Evolutionary conservation across 306 rosid species (phyloP).

Genomic region (Chamaecrista fasciculata): DNA sequence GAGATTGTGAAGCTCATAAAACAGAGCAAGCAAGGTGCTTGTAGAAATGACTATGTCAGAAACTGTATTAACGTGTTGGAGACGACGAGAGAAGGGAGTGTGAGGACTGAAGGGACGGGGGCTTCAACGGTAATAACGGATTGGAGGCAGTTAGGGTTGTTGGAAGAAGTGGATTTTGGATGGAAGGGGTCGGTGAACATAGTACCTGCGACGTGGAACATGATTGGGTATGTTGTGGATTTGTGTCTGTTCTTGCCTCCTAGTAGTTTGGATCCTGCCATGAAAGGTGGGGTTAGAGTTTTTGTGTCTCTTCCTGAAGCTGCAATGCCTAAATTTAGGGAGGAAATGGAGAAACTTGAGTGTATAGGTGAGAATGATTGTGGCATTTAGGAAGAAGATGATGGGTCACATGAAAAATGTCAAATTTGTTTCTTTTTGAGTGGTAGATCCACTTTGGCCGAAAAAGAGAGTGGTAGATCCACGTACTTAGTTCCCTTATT

Average conservation of each 20-base stretch:
- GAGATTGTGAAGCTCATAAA: constrained; percentile 49
- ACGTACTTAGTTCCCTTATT: too few relatives aligned
- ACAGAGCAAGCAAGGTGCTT: constrained; percentile 36
- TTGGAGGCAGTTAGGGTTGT: constrained; percentile 55
- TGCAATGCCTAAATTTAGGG: constrained; percentile 44
- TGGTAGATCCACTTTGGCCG: too few relatives aligned
- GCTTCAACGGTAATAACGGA: constrained; percentile 45
- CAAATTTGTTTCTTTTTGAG: not conserved
- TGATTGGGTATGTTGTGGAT: constrained; percentile 45
- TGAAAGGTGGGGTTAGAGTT: constrained; percentile 55
- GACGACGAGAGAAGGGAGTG: constrained; percentile 18
- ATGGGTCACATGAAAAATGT: not conserved
- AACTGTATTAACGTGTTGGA: constrained; percentile 32
- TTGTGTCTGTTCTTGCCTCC: constrained; percentile 56
- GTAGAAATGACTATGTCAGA: constrained; percentile 29
- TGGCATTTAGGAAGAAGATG: not conserved
- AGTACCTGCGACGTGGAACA: constrained; percentile 45
- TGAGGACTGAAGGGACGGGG: constrained; percentile 33
- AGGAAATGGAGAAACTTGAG: constrained; percentile 49
- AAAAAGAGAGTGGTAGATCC: too few relatives aligned
- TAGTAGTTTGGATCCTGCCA: constrained; percentile 37
- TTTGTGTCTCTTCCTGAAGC: constrained; percentile 45
- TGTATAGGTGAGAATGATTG: constrained; percentile 21
- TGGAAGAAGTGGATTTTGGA: constrained; percentile 53
- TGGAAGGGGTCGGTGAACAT: constrained; percentile 44